These are phyloP conservation scores for Linum lewisii DNA, from an alignment of 345 rosid species.

Conservation along the genomic window DNA sequence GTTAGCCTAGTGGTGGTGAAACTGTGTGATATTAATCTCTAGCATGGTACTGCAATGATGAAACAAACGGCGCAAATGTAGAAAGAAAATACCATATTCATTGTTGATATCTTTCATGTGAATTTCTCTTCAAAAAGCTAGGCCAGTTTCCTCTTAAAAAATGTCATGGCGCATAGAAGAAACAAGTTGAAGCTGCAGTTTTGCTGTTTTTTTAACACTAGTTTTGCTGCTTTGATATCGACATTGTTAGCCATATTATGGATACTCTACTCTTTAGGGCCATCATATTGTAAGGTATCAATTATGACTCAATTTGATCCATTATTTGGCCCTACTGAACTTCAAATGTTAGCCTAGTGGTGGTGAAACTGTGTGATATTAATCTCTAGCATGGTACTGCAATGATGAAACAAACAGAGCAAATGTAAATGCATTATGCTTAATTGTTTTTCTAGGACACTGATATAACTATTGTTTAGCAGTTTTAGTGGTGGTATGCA, in stretches of 20 bases:
- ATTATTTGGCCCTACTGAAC: background rate
- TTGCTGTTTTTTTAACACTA: no score
- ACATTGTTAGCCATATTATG: background rate
- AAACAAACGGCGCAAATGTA: no score
- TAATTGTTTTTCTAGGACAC: background rate
- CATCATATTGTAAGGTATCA: background rate
- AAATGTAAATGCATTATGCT: no score
- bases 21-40: background rate
- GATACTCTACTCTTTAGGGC: background rate
- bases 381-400: background rate
- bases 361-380: background rate
- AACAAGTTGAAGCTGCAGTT: background rate
- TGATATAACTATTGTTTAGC: background rate
- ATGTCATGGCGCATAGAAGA: background rate
- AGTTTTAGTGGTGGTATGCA: background rate
- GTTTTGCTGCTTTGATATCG: background rate
- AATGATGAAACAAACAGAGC: background rate
- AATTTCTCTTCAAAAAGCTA: background rate
- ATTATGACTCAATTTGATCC: background rate
- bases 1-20: no score
- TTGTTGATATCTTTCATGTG: background rate
- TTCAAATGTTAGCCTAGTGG: no score
- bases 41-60: no score
- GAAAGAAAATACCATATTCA: background rate
- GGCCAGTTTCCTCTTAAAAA: background rate